Conservation (phyloP, 2,329 filamentous ascomycete genomes). For the Monosporascus sp. region DNA sequence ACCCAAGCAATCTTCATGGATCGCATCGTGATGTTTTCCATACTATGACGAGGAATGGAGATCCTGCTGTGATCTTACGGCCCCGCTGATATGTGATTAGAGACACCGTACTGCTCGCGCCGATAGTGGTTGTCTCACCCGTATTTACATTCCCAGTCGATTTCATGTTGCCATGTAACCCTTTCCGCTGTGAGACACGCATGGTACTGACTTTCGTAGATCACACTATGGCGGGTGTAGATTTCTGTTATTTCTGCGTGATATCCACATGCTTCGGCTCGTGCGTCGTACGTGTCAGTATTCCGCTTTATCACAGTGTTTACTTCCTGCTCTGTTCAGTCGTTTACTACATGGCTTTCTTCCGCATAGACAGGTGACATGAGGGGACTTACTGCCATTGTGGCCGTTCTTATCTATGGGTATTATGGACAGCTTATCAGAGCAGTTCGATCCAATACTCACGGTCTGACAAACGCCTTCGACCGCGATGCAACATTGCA, state of each 20-base stretch:
- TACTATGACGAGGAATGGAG: too few relatives aligned
- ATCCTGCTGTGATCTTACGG: background rate
- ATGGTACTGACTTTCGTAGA: background rate
- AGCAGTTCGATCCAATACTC: background rate
- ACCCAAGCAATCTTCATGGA: too few relatives aligned
- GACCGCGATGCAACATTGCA: background rate
- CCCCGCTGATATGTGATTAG: background rate
- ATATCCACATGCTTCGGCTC: too few relatives aligned
- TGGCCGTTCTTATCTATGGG: background rate
- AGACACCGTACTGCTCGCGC: too few relatives aligned
- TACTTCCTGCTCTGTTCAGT: background rate
- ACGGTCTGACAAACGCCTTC: background rate
- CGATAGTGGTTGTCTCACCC: too few relatives aligned
- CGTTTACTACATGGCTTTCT: background rate
- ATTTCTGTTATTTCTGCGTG: background rate
- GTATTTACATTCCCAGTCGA: too few relatives aligned
- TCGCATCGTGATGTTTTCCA: too few relatives aligned
- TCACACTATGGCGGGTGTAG: background rate
- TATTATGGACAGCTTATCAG: background rate
- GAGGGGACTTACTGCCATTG: background rate
- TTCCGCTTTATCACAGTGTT: background rate
- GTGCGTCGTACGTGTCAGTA: too few relatives aligned
- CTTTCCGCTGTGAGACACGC: background rate
- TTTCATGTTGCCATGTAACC: background rate
- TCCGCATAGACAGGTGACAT: background rate